Conservation (phyloP, 805 yeast species). For the Cyberlindnera maritima region DNA sequence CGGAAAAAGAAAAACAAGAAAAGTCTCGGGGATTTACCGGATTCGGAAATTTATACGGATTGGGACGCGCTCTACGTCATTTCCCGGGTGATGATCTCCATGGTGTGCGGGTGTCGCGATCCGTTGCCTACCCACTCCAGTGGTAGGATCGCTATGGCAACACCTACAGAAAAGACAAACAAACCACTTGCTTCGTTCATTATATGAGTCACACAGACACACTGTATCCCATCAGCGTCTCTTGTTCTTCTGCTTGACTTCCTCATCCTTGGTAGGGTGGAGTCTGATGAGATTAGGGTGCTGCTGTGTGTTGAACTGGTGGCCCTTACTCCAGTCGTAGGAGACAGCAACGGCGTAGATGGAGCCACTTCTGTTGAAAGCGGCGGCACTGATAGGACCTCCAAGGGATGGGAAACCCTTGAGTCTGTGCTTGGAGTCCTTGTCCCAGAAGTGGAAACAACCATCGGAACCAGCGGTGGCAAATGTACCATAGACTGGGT, state of each 20-base stretch:
- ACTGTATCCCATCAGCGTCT: constrained; percentile 22
- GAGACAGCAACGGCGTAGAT: constrained; percentile 89
- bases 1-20: constrained; percentile 1
- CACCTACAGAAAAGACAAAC: too few species aligned
- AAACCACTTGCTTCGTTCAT: background rate
- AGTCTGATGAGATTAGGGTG: constrained; percentile 74
- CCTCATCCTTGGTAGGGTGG: constrained; percentile 84
- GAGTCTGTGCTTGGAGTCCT: constrained; percentile 83
- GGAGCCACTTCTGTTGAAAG: constrained; percentile 79
- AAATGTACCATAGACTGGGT: constrained; percentile 88
- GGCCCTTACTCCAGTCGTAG: constrained; percentile 96
- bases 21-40: background rate
- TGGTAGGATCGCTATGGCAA: too few species aligned
- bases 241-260: constrained; percentile 56
- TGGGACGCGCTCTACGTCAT: background rate
- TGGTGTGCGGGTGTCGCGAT: constrained; percentile 6
- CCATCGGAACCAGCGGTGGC: constrained; percentile 96
- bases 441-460: constrained; percentile 92
- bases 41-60: background rate
- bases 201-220: constrained; percentile 2
- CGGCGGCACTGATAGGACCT: constrained; percentile 69
- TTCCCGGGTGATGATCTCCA: background rate
- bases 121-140: too few species aligned
- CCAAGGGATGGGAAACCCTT: constrained; percentile 71
- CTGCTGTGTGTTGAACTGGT: constrained; percentile 70